Percentiles rank a stretch among this genome's conserved stretches.
Conservation (phyloP, 164 flowering plant species). For the Nymphaea colorata region DNA sequence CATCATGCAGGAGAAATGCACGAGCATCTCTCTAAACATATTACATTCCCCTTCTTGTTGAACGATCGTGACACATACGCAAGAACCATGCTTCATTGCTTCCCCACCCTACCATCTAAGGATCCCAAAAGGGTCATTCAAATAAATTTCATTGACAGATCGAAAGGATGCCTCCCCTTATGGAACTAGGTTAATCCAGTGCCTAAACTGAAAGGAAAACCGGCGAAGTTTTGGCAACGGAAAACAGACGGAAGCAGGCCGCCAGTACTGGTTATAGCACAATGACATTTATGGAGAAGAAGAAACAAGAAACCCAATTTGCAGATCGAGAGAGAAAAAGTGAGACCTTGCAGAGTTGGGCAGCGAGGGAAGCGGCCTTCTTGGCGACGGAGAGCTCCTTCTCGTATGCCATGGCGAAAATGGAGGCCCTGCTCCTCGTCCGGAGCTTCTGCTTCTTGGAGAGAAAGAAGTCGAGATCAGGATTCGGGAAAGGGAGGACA, state of each 20-base stretch:
- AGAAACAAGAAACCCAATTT: neutral
- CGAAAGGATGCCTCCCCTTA: neutral
- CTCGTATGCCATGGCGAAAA: slow-evolving; percentile 8
- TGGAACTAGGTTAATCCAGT: neutral
- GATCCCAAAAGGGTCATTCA: too few species aligned
- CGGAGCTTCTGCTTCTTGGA: too few species aligned
- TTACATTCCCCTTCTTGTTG: too few species aligned
- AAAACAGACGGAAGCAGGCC: neutral
- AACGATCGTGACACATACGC: too few species aligned
- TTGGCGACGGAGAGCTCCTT: slow-evolving; percentile 20
- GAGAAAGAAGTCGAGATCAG: too few species aligned
- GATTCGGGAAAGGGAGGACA: too few species aligned
- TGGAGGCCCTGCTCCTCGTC: neutral
- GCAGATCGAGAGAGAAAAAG: neutral
- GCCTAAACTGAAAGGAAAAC: neutral
- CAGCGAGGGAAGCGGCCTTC: slow-evolving; percentile 21
- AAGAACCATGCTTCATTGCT: too few species aligned
- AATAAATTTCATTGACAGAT: neutral
- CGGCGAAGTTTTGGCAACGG: neutral
- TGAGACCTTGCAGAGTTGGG: slow-evolving; percentile 17
- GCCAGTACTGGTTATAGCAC: too few species aligned
- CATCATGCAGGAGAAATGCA: too few species aligned
- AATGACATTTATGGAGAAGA: neutral
- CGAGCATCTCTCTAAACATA: too few species aligned
- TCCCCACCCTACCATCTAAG: too few species aligned